phyloP scores from a whole-genome alignment of 2,329 filamentous ascomycete genomes.

The Amesomyces nigricolor region DNA sequence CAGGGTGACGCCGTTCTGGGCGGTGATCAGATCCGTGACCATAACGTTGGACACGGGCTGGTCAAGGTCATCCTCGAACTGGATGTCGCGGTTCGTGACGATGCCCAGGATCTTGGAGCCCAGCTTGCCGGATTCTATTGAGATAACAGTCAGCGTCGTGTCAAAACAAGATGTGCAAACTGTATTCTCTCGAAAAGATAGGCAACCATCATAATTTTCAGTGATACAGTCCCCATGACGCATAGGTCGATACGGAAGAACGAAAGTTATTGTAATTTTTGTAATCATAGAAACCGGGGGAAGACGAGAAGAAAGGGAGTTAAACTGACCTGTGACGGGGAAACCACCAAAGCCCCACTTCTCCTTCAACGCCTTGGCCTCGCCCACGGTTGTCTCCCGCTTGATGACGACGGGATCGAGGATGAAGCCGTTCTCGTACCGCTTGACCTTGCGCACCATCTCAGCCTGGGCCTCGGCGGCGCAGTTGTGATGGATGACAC shows the following conservation, averaged over 20 bases:
- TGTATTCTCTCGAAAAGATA: conserved; percentile 21
- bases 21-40: conserved; percentile 91
- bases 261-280: conserved; percentile 95
- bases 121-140: conserved; percentile 78
- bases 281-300: conserved; percentile 61
- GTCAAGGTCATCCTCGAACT: conserved; percentile 76
- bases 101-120: conserved; percentile 96
- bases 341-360: conserved; percentile 99
- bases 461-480: conserved; percentile 94
- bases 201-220: conserved; percentile 42
- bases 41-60: conserved; percentile 83
- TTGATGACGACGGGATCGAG: conserved; percentile 89
- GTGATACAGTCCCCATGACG: conserved; percentile 70
- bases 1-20: conserved; percentile 73
- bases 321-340: conserved; percentile 86
- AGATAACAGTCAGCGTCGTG: conserved; percentile 34
- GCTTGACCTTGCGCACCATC: conserved; percentile 99
- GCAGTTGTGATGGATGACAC: conserved; percentile 99
- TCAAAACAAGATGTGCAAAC: conserved; percentile 22
- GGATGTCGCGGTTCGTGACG: conserved; percentile 94
- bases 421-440: conserved; percentile 99
- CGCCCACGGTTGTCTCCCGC: conserved; percentile 79
- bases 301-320: conserved; percentile 10
- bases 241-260: conserved; percentile 95
- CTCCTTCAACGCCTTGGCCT: conserved; percentile 89